phyloP scores from a whole-genome alignment of 495 filamentous ascomycete genomes.

The Parathielavia appendiculata region DNA sequence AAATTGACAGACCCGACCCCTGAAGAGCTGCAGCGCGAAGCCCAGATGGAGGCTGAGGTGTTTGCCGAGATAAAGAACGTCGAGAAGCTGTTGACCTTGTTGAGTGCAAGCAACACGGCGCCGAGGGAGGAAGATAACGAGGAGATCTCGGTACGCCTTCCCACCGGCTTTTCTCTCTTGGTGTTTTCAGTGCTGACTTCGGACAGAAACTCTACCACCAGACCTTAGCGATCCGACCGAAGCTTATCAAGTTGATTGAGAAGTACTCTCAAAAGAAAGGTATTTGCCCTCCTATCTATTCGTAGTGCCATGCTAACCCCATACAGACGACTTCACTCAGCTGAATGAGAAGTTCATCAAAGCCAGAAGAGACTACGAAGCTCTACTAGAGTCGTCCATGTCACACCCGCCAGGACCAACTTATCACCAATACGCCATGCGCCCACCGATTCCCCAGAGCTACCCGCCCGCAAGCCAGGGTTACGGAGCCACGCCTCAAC shows the following conservation, averaged over 20 bases:
- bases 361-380: conserved; percentile 91
- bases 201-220: conserved; percentile 79
- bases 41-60: conserved; percentile 95
- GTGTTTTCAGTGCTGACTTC: conserved; percentile 11
- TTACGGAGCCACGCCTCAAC: conserved; percentile 41
- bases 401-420: conserved; percentile 69
- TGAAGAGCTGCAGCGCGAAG: conserved; percentile 91
- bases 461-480: conserved; percentile 43
- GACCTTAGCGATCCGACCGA: conserved; percentile 88
- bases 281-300: conserved; percentile 33
- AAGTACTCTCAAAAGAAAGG: conserved; percentile 99
- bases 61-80: conserved; percentile 99
- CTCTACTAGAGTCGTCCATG: conserved; percentile 93
- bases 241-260: conserved; percentile 95
- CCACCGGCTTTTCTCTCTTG: background rate
- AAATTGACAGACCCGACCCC: conserved; percentile 91
- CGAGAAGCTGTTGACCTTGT: conserved; percentile 85
- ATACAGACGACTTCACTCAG: conserved; percentile 91
- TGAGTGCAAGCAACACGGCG: conserved; percentile 91
- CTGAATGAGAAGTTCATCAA: conserved; percentile 99
- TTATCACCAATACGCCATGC: conserved; percentile 61
- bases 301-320: conserved; percentile 16
- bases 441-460: conserved; percentile 56
- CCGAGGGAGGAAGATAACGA: conserved; percentile 84
- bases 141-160: conserved; percentile 68